phyloP scores from a whole-genome alignment of 768 basidiomycete genomes.

The Psilocybe tampanensis region DNA sequence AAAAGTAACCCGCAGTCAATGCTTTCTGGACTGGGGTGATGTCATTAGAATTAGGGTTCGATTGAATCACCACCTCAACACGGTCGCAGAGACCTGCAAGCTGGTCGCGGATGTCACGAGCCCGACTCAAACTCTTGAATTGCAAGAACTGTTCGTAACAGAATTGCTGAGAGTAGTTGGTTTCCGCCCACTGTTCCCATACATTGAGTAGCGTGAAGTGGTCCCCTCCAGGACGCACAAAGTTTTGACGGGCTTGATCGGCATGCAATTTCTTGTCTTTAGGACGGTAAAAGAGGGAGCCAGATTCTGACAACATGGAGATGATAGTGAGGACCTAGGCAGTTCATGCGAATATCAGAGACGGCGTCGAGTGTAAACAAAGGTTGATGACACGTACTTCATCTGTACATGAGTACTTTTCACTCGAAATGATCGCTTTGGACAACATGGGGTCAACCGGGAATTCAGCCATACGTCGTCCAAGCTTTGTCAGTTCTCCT shows the following conservation, averaged over 20 bases:
- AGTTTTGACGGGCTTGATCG: slow-evolving; percentile 97
- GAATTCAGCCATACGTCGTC: slow-evolving; percentile 97
- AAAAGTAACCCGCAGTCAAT: slow-evolving; percentile 93
- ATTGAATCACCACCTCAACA: slow-evolving; percentile 88
- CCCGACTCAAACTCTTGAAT: slow-evolving; percentile 91
- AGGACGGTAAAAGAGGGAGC: slow-evolving; percentile 93
- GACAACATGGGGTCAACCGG: slow-evolving; percentile 98
- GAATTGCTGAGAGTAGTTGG: slow-evolving; percentile 95
- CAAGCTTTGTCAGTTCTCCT: slow-evolving; percentile 96
- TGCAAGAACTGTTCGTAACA: slow-evolving; percentile 96
- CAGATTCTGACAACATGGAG: slow-evolving; percentile 94
- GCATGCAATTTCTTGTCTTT: slow-evolving; percentile 99
- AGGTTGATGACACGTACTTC: slow-evolving; percentile 58
- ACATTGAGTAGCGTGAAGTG: slow-evolving; percentile 98
- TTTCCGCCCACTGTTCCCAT: slow-evolving; percentile 99
- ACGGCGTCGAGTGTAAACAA: neutral
- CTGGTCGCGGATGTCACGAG: slow-evolving; percentile 95
- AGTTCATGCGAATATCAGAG: neutral
- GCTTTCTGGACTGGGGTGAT: slow-evolving; percentile 95
- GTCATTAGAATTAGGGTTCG: slow-evolving; percentile 91
- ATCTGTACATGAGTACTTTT: slow-evolving; percentile 92
- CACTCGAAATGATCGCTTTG: slow-evolving; percentile 95
- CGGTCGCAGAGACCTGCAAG: slow-evolving; percentile 95
- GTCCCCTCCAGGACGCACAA: slow-evolving; percentile 93
- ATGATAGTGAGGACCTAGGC: slow-evolving; percentile 91